A percentile compares a stretch with the other conserved stretches of the same genome.
These are phyloP conservation scores for Candida glucosophila DNA, from an alignment of 1,139 yeast genomes.

Conservation along the genomic window DNA sequence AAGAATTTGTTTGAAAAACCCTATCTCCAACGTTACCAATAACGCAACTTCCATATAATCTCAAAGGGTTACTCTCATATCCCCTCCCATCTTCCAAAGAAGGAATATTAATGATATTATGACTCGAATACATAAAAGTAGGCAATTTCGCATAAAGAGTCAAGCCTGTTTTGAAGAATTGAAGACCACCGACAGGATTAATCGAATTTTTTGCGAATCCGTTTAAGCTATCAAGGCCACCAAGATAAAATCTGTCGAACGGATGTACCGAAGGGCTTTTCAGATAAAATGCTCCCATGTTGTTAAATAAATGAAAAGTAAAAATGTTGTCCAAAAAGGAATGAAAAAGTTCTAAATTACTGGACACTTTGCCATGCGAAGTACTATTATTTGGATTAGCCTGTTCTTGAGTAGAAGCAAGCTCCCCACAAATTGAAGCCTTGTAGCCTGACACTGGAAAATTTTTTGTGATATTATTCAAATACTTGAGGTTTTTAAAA, in stretches of 20 bases:
- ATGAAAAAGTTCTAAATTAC: slow-evolving; percentile 23
- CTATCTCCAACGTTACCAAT: slow-evolving; percentile 27
- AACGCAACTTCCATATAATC: slow-evolving; percentile 31
- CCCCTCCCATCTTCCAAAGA: slow-evolving; percentile 9
- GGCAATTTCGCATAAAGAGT: slow-evolving; percentile 33
- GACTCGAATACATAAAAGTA: slow-evolving; percentile 15
- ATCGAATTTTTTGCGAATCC: slow-evolving; percentile 34
- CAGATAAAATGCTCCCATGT: slow-evolving; percentile 29
- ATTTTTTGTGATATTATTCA: slow-evolving; percentile 18
- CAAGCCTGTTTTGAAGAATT: slow-evolving; percentile 26
- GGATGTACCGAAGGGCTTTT: slow-evolving; percentile 22
- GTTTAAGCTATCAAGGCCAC: slow-evolving; percentile 30
- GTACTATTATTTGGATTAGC: slow-evolving; percentile 12
- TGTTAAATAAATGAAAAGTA: slow-evolving; percentile 26
- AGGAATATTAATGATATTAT: slow-evolving; percentile 7
- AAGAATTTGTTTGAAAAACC: slow-evolving; percentile 13
- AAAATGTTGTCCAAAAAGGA: slow-evolving; percentile 28
- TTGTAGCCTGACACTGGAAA: slow-evolving; percentile 24
- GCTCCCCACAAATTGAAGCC: slow-evolving; percentile 17
- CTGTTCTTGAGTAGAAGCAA: slow-evolving; percentile 27
- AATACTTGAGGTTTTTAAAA: slow-evolving; percentile 15
- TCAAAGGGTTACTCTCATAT: slow-evolving; percentile 28
- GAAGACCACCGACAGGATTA: slow-evolving; percentile 32
- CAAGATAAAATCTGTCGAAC: slow-evolving; percentile 43
- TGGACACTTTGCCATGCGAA: slow-evolving; percentile 20